Evolutionary conservation across 768 basidiomycete genomes (phyloP).

Genomic region (Lentinula detonsa): DNA sequence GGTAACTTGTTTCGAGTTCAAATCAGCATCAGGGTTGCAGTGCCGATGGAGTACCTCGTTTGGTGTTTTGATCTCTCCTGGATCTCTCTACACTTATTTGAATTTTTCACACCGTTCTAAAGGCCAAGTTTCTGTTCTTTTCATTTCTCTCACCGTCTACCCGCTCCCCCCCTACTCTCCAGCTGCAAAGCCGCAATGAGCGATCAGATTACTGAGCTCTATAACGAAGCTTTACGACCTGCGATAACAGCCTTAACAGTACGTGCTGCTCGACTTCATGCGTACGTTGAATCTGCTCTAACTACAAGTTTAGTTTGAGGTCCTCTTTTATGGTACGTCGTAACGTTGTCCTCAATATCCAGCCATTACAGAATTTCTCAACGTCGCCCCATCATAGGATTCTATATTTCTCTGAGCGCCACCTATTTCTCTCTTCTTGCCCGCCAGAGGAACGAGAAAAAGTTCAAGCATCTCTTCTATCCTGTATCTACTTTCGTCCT

Average conservation of each 20-base stretch:
- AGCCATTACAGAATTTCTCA: background rate
- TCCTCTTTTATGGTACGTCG: conserved; percentile 4
- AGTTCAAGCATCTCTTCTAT: background rate
- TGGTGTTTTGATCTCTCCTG: background rate
- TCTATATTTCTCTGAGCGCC: background rate
- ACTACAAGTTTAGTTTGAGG: background rate
- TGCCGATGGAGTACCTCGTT: background rate
- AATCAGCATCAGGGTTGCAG: background rate
- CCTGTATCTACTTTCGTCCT: background rate
- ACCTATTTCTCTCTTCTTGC: background rate
- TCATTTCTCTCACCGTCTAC: background rate
- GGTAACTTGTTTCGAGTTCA: background rate
- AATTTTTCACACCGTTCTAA: background rate
- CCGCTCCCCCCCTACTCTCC: background rate
- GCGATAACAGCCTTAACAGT: conserved; percentile 1
- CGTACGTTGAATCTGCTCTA: background rate
- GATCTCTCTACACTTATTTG: background rate
- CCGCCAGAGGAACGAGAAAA: background rate
- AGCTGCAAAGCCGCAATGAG: background rate
- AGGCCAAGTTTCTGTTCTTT: background rate
- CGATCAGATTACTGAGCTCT: background rate
- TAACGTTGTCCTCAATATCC: background rate
- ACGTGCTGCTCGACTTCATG: background rate
- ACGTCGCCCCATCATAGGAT: background rate
- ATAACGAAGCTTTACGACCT: background rate